These are phyloP conservation scores for Neophaeococcomyces mojaviensis DNA, from an alignment of 2,329 filamentous ascomycete species.

Conservation along the genomic window DNA sequence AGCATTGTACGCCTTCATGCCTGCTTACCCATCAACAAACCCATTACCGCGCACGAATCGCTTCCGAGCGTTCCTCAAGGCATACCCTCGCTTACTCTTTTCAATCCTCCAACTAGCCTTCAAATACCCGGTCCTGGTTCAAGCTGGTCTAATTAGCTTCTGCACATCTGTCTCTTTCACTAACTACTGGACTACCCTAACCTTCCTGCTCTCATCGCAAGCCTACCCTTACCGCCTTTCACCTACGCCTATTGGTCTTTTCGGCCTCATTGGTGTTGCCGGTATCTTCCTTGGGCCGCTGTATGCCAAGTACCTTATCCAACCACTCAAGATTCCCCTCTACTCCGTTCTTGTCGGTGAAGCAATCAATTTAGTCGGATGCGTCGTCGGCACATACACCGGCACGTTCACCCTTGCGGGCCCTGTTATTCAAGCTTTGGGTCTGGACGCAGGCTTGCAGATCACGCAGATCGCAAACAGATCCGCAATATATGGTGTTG, in stretches of 20 bases:
- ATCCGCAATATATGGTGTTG: slow-evolving; percentile 61
- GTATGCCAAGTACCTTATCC: slow-evolving; percentile 63
- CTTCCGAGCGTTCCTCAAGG: slow-evolving; percentile 28
- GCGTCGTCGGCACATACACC: slow-evolving; percentile 61
- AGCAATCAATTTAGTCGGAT: slow-evolving; percentile 51
- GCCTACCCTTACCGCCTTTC: slow-evolving; percentile 57
- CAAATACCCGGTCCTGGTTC: slow-evolving; percentile 60
- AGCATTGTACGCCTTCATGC: slow-evolving; percentile 63
- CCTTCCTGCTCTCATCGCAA: slow-evolving; percentile 64
- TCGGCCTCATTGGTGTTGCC: slow-evolving; percentile 67
- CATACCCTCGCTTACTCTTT: slow-evolving; percentile 57
- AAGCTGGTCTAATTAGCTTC: slow-evolving; percentile 61
- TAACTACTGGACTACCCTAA: slow-evolving; percentile 66
- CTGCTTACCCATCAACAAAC: slow-evolving; percentile 72
- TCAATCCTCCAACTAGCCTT: slow-evolving; percentile 58
- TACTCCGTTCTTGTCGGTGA: slow-evolving; percentile 60
- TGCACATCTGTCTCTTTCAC: slow-evolving; percentile 57
- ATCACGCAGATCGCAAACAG: slow-evolving; percentile 68
- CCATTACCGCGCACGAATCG: slow-evolving; percentile 42
- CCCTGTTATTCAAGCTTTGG: slow-evolving; percentile 63
- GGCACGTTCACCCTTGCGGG: slow-evolving; percentile 61
- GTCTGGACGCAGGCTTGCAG: slow-evolving; percentile 65
- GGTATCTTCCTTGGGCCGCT: slow-evolving; percentile 61
- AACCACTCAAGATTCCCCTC: slow-evolving; percentile 57
- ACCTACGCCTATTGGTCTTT: slow-evolving; percentile 64